A percentile compares a stretch with the other conserved stretches of the same genome.
phyloP scores from a whole-genome alignment of 2,329 filamentous ascomycete genomes.

The Trichoderma guizhouense region DNA sequence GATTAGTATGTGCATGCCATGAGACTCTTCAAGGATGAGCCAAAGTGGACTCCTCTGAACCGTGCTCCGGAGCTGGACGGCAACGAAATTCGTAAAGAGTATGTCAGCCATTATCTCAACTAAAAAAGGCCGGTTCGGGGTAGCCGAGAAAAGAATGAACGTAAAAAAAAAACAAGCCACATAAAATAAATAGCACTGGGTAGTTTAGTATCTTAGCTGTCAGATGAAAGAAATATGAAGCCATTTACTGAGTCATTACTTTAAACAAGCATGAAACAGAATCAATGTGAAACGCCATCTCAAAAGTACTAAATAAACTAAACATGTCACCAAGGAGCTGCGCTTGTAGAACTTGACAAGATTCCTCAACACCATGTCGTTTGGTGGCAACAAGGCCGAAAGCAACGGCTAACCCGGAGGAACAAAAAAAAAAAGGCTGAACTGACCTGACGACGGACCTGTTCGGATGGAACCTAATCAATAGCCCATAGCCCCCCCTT shows the following conservation, averaged over 20 bases:
- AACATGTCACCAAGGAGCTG: neutral
- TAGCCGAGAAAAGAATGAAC: neutral
- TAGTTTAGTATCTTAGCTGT: neutral
- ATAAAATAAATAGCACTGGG: neutral
- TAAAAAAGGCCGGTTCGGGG: neutral
- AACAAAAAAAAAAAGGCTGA: too few relatives aligned
- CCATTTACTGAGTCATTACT: neutral
- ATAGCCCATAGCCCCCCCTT: neutral
- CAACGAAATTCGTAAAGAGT: conserved; percentile 76
- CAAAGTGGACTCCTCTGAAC: conserved; percentile 96
- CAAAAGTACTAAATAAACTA: neutral
- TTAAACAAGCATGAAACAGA: neutral
- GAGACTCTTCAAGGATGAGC: conserved; percentile 96
- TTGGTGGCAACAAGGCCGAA: neutral
- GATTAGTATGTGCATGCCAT: conserved; percentile 87
- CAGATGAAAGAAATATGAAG: neutral
- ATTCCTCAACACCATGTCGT: neutral
- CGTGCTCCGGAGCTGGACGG: conserved; percentile 70
- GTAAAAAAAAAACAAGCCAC: neutral
- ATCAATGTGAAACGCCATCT: too few relatives aligned
- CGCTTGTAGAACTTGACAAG: neutral
- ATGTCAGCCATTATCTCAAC: conserved; percentile 56
- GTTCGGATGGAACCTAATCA: neutral
- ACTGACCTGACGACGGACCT: neutral
- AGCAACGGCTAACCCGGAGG: neutral